A percentile compares a stretch with the other conserved stretches of the same genome.
Conservation (phyloP, 306 rosid genomes). For the Sphenostylis stenocarpa region DNA sequence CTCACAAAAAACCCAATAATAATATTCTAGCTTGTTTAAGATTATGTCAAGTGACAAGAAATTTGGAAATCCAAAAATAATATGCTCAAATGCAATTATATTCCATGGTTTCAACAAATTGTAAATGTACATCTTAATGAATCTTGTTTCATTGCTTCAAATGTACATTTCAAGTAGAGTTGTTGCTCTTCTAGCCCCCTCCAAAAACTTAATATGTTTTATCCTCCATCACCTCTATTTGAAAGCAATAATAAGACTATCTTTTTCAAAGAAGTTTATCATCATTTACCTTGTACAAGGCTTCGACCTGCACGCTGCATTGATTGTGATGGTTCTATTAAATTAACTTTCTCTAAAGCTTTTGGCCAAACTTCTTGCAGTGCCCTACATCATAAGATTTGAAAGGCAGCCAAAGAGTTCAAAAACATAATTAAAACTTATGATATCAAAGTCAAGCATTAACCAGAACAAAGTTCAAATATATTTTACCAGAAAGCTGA, state of each 20-base stretch:
- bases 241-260: conserved; percentile 13
- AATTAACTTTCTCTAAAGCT: conserved; percentile 69
- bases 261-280: background rate
- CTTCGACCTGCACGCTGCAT: conserved; percentile 91
- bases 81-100: background rate
- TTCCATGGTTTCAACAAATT: background rate
- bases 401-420: conserved; percentile 15
- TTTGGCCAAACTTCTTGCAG: conserved; percentile 88
- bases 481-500: conserved; percentile 86
- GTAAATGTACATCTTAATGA: conserved; percentile 1
- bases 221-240: conserved; percentile 15
- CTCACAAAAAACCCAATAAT: background rate
- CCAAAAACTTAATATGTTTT: background rate
- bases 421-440: background rate
- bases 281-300: conserved; percentile 70
- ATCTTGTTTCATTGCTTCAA: conserved; percentile 1
- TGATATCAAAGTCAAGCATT: conserved; percentile 22
- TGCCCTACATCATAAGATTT: conserved; percentile 66
- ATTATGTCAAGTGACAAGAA: conserved; percentile 5
- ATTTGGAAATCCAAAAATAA: background rate
- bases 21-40: background rate
- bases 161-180: background rate
- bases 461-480: conserved; percentile 21
- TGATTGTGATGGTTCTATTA: conserved; percentile 92
- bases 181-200: conserved; percentile 20